Percentiles rank a stretch among this genome's conserved stretches.
Evolutionary conservation across 352 stramenopile genomes (phyloP).

Genomic region (Thraustochytrium sp.): DNA sequence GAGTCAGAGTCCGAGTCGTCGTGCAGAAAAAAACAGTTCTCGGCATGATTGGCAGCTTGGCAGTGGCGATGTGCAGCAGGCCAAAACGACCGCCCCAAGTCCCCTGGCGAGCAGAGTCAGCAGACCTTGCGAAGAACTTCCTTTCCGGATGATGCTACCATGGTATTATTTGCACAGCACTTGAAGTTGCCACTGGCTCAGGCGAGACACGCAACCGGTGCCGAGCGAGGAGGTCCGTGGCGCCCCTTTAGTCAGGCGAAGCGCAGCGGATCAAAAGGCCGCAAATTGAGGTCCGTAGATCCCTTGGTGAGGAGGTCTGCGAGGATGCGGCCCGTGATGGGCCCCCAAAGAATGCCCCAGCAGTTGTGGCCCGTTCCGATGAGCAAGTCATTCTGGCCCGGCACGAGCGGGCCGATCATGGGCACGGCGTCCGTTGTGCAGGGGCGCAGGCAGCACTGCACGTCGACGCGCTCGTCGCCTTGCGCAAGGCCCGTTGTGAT

Average conservation of each 20-base stretch:
- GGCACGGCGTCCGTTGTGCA: slow-evolving; percentile 53
- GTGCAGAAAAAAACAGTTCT: too few species aligned
- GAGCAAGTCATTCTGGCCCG: slow-evolving; percentile 44
- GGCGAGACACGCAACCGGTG: too few species aligned
- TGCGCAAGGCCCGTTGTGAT: neutral
- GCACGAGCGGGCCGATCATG: slow-evolving; percentile 55
- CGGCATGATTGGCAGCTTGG: too few species aligned
- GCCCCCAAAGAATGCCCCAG: slow-evolving; percentile 62
- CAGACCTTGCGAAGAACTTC: too few species aligned
- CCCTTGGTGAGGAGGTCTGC: slow-evolving; percentile 54
- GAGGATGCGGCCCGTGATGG: slow-evolving; percentile 57
- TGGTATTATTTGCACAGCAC: too few species aligned
- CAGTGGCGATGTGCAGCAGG: too few species aligned
- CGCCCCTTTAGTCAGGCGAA: neutral
- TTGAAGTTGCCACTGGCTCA: too few species aligned
- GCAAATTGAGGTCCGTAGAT: slow-evolving; percentile 51
- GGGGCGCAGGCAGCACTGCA: slow-evolving; percentile 22
- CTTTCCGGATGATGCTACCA: too few species aligned
- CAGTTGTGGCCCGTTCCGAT: slow-evolving; percentile 58
- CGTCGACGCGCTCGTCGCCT: neutral
- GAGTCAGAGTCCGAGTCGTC: too few species aligned
- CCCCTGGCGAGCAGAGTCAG: too few species aligned
- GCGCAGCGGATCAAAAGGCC: slow-evolving; percentile 47
- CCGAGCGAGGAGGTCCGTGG: too few species aligned
- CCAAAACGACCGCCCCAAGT: too few species aligned